Base-by-base conservation (phyloP, 352 stramenopile genomes). In the Globisporangium recalcitrans region DNA sequence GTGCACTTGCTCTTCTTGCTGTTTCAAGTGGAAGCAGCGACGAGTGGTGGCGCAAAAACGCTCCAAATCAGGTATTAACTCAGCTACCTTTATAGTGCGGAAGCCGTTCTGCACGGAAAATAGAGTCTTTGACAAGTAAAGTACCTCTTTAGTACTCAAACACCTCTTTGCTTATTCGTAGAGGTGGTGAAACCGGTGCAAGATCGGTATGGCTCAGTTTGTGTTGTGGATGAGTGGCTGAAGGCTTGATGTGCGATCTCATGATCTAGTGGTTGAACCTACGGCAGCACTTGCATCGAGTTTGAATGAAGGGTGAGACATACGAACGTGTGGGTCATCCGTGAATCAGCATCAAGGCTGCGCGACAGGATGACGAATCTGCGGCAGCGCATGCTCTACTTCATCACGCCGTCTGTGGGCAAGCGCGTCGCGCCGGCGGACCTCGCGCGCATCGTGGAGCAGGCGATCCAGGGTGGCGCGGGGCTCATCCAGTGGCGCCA, bases 371-470 rank as follows among this genome's bases (percentile, higher is more conserved):
- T 55, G 60, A 46, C 19, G 24, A 46, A 46, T 19, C 31, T 53
- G 29, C 60, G 52, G 1, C 51, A 27, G 22, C 72, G 68, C 24
- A 46, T 54, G 65, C 75, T 87, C 52, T 87, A 87, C 69, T 84
- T 85, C 73, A 82, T 87, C 69, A 87, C 78, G 38, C 78, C 78
- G 27, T 80, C 75, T 1, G 67, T 78, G 8, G 69, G 73, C 16
- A 42, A 38, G 46, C 60, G 62, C 29, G 34, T 79, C 52, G 54
- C 58, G 2, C 40, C 75, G 9, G 19, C 56, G 21, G 64, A 69
- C 27, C 66, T 87, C 14, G 46, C 72, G 21, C 19, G 11, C 10
- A 64, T 82, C 22, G 78, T 87, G 19, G 65, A 77, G 36, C 67
- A 74, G 27, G 75, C 78, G 21, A 74, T 87, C 32, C 44, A 44